Base-by-base conservation (phyloP, 2,329 filamentous ascomycete species). In the Piedraia hortae region DNA sequence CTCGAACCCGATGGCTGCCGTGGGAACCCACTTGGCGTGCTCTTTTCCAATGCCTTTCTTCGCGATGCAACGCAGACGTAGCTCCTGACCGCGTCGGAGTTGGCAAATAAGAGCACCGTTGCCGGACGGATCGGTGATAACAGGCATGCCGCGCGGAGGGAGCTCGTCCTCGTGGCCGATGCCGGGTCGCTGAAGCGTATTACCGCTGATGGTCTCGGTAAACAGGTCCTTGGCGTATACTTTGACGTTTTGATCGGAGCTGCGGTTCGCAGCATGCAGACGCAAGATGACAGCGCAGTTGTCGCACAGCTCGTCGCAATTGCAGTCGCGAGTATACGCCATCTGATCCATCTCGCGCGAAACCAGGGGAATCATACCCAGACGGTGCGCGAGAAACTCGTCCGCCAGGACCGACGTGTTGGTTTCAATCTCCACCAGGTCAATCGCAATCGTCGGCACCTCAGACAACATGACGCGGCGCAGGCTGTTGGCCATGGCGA, bases 31-130 rank as follows among this genome's bases (percentile, higher is more conserved):
- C 48, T 97, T 97, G 6, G 85, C 75, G 47, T 97, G 85, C 46
- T 97, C 85, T 55, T 97, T 97, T 16, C 82, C 80, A 32, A 93
- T 93, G 1, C 85, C 85, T 57, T 93, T 93, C 57, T 90, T 91
- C 22, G 82, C 85, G 32, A 91, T 72, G 42, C 82, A 93, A 29
- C 63, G 73, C 40, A 97, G 62, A 44, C 77, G 70, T 28, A 97
- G 52, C 46, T 90, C 78, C 49, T 97, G 85, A 2, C 72, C 77
- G 39, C 69, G 71, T 26, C 82, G 61, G 41, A 97, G 52, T 55
- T 93, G 93, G 38, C 72, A 74, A 32, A 97, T 82, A 34, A 93
- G 56, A 19, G 71, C 63, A 1, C 85, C 85, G 26, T 72, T 62
- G 6, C 68, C 67, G 22, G 82, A 73, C 1, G 70, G 61, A 42